phyloP scores from a whole-genome alignment of 345 rosid genomes.

The Nasturtium officinale region DNA sequence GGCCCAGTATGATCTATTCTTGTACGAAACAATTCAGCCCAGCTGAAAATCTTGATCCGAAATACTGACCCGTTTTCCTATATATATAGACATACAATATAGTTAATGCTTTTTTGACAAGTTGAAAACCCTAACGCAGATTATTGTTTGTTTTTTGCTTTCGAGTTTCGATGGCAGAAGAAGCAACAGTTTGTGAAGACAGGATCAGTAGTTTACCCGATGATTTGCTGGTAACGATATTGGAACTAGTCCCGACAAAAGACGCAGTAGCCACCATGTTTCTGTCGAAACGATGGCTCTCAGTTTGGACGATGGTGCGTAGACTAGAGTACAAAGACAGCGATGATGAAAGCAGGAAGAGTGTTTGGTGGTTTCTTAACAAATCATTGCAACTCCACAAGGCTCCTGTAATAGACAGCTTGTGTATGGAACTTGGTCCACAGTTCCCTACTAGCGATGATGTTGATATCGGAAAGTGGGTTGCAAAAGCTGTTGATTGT shows the following conservation, averaged over 20 bases:
- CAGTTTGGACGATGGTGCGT: not conserved
- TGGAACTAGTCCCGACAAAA: not conserved
- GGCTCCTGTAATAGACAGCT: not conserved
- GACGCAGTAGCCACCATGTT: not conserved
- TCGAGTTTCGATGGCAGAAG: not conserved
- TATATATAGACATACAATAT: too few relatives aligned
- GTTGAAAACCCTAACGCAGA: too few relatives aligned
- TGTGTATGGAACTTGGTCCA: not conserved
- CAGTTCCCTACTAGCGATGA: not conserved
- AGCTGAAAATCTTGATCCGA: too few relatives aligned
- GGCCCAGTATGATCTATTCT: too few relatives aligned
- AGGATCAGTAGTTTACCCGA: not conserved
- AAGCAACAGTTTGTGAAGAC: not conserved
- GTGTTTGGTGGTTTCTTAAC: constrained; percentile 5
- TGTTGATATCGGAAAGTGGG: constrained; percentile 22
- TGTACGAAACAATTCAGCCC: too few relatives aligned
- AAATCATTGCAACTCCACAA: constrained; percentile 8
- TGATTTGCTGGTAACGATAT: not conserved
- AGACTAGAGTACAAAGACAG: not conserved
- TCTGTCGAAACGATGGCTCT: constrained; percentile 3
- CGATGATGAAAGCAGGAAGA: not conserved
- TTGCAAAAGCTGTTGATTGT: not conserved
- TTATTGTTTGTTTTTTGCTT: too few relatives aligned
- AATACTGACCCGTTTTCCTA: too few relatives aligned
- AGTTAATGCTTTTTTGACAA: too few relatives aligned